Evolutionary conservation across 1,284 basidiomycete species (phyloP).

Genomic region (Moesziomyces antarcticus): DNA sequence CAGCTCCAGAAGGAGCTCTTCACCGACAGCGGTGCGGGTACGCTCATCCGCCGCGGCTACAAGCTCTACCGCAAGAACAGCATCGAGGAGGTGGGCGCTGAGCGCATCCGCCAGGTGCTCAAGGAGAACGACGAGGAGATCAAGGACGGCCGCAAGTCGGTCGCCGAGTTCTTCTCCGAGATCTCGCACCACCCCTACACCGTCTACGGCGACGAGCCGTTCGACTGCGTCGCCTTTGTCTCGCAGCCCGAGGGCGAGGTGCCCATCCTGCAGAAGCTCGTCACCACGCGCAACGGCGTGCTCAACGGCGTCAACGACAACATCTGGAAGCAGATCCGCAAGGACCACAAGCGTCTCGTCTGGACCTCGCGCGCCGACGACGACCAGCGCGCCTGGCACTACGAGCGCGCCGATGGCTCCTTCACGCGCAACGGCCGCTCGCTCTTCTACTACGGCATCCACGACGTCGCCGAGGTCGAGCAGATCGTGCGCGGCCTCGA

Average conservation of each 20-base stretch:
- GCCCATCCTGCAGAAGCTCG: constrained; percentile 91
- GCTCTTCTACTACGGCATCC: constrained; percentile 97
- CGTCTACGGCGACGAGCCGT: constrained; percentile 96
- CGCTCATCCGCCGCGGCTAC: constrained; percentile 95
- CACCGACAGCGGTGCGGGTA: constrained; percentile 97
- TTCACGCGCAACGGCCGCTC: constrained; percentile 92
- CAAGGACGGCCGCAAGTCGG: constrained; percentile 82
- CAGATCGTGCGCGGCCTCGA: constrained; percentile 79
- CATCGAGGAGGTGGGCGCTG: constrained; percentile 86
- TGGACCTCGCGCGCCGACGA: constrained; percentile 96
- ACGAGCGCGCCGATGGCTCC: constrained; percentile 95
- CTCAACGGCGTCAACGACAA: constrained; percentile 97
- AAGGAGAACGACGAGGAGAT: constrained; percentile 95
- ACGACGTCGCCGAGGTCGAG: constrained; percentile 92
- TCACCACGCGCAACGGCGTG: constrained; percentile 86
- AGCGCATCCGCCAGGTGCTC: constrained; percentile 75
- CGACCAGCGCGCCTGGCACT: constrained; percentile 97
- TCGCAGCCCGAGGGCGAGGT: constrained; percentile 88
- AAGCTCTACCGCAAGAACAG: constrained; percentile 90
- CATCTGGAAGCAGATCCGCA: constrained; percentile 93
- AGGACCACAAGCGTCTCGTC: constrained; percentile 92
- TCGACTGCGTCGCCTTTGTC: constrained; percentile 94
- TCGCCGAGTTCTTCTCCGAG: constrained; percentile 86
- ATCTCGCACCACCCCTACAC: constrained; percentile 79
- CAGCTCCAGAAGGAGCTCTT: constrained; percentile 97